These are phyloP conservation scores for Rhodocollybia butyracea DNA, from an alignment of 768 basidiomycete species.

Conservation along the genomic window DNA sequence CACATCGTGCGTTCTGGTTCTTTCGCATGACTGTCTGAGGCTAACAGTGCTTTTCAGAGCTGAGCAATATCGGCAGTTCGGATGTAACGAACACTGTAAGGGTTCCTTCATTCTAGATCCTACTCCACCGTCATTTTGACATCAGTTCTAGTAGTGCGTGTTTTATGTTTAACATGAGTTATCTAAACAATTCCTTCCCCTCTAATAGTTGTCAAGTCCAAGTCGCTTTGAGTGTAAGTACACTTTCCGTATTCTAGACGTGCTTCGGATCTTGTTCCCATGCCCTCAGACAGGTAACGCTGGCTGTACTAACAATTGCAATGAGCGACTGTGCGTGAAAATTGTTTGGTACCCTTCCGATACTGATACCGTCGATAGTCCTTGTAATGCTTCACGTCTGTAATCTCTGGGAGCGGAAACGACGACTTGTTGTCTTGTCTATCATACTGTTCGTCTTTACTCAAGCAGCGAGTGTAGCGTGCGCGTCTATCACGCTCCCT, in stretches of 20 bases:
- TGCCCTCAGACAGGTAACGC: not conserved
- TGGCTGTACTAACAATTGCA: not conserved
- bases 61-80: not conserved
- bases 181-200: not conserved
- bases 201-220: not conserved
- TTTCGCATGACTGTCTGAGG: not conserved
- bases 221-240: not conserved
- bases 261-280: not conserved
- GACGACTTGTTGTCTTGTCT: not conserved
- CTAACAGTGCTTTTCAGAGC: not conserved
- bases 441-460: not conserved
- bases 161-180: not conserved
- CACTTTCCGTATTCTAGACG: not conserved
- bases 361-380: not conserved
- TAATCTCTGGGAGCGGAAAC: not conserved
- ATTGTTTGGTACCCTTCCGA: not conserved
- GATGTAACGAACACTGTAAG: not conserved
- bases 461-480: not conserved
- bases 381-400: not conserved
- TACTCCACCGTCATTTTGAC: not conserved
- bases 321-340: not conserved
- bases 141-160: not conserved
- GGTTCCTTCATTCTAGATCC: not conserved
- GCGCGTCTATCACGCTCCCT: not conserved
- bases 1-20: not conserved